Conservation (phyloP, 2,329 filamentous ascomycete genomes). For the Alternaria ventricosa region DNA sequence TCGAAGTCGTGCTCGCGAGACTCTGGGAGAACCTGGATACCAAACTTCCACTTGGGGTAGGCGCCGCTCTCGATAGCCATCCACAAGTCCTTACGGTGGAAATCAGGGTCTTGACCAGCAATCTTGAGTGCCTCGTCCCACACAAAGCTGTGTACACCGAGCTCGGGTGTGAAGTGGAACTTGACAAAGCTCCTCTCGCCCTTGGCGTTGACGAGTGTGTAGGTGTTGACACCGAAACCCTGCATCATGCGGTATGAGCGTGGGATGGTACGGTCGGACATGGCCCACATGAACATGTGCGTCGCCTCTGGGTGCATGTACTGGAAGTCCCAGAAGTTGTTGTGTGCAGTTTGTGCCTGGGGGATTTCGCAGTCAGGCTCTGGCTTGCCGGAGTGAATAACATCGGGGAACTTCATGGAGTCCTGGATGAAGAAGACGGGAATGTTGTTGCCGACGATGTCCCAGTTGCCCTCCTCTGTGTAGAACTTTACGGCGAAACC, state of each 20-base stretch:
- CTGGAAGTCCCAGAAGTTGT: conserved; percentile 80
- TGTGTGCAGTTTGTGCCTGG: conserved; percentile 73
- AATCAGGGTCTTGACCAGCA: conserved; percentile 69
- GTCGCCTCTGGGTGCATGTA: conserved; percentile 71
- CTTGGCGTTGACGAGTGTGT: conserved; percentile 69
- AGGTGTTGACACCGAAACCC: conserved; percentile 84
- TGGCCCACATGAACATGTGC: conserved; percentile 81
- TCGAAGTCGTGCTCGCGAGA: conserved; percentile 77
- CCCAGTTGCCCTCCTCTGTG: conserved; percentile 79
- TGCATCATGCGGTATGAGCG: conserved; percentile 85
- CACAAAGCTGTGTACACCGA: conserved; percentile 77
- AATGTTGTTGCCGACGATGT: conserved; percentile 76
- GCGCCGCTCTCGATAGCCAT: conserved; percentile 75
- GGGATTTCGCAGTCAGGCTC: conserved; percentile 75
- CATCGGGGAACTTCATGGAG: conserved; percentile 56
- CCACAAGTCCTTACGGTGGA: conserved; percentile 78
- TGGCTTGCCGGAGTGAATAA: conserved; percentile 69
- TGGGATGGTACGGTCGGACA: conserved; percentile 76
- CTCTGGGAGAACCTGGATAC: conserved; percentile 79
- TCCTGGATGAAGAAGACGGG: conserved; percentile 76
- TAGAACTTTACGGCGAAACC: conserved; percentile 83
- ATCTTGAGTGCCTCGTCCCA: conserved; percentile 83
- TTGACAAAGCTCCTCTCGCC: conserved; percentile 77
- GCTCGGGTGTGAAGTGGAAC: conserved; percentile 76
- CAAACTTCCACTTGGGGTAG: conserved; percentile 81